Evolutionary conservation across 441 rosid genomes (phyloP).

Genomic region (Eutrema salsugineum): DNA sequence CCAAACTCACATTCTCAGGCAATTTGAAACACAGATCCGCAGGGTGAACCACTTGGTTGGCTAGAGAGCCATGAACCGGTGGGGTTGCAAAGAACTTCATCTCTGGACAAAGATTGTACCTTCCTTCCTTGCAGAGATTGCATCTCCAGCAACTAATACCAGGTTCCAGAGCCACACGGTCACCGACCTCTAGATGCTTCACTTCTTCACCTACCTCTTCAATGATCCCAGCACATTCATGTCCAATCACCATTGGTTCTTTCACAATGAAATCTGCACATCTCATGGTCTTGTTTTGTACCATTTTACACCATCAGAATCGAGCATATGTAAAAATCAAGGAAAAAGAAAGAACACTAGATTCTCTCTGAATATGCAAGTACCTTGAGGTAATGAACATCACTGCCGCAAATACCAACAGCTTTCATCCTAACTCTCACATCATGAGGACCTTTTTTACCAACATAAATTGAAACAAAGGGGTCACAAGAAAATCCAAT

Average conservation of each 20-base stretch:
- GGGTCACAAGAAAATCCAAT: background rate
- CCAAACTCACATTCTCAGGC: constrained; percentile 83
- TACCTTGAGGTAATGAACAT: constrained; percentile 95
- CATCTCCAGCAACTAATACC: constrained; percentile 89
- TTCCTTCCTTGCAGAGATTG: constrained; percentile 64
- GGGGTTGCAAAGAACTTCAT: constrained; percentile 95
- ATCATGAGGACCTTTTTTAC: constrained; percentile 66
- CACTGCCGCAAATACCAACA: constrained; percentile 94
- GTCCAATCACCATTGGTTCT: constrained; percentile 96
- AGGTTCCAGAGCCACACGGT: constrained; percentile 83
- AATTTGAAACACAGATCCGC: constrained; percentile 84
- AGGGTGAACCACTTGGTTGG: constrained; percentile 93
- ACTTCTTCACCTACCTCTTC: constrained; percentile 80
- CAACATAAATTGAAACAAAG: background rate
- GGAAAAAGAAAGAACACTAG: background rate
- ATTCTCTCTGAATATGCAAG: background rate
- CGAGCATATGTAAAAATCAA: background rate
- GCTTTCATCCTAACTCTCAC: constrained; percentile 89
- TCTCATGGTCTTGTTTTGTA: constrained; percentile 49
- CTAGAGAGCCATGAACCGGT: constrained; percentile 85
- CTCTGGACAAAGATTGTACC: constrained; percentile 85
- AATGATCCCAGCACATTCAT: constrained; percentile 87
- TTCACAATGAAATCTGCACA: constrained; percentile 71
- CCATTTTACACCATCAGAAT: background rate
- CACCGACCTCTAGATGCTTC: constrained; percentile 55